Evolutionary conservation across 768 basidiomycete genomes (phyloP).

Genomic region (Kwoniella heveanensis): DNA sequence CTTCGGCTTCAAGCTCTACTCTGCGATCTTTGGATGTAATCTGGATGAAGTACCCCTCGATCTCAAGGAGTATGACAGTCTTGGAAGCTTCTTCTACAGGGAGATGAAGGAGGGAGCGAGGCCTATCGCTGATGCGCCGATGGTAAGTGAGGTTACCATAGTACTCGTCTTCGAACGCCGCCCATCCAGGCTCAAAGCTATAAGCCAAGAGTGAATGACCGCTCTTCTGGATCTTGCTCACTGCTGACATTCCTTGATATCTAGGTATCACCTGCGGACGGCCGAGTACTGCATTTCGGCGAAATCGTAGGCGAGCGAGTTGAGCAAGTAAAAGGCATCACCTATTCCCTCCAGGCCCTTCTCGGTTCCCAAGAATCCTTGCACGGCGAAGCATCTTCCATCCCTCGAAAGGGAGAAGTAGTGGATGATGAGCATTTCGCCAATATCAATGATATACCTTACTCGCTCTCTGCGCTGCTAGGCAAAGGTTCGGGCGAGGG

Average conservation of each 20-base stretch:
- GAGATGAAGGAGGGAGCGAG: constrained; percentile 77
- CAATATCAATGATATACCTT: constrained; percentile 94
- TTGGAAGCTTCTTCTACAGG: constrained; percentile 97
- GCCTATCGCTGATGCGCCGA: constrained; percentile 70
- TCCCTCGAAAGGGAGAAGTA: constrained; percentile 23
- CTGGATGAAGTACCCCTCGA: constrained; percentile 81
- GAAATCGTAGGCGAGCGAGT: constrained; percentile 75
- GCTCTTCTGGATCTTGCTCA: not conserved
- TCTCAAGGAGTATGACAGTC: constrained; percentile 73
- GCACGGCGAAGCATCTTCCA: constrained; percentile 33
- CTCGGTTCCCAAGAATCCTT: constrained; percentile 63
- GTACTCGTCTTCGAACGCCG: too few relatives aligned
- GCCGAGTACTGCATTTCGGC: constrained; percentile 88
- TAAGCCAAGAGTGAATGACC: too few relatives aligned
- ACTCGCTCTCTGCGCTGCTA: constrained; percentile 86
- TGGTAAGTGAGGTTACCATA: constrained; percentile 61
- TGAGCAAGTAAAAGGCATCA: constrained; percentile 97
- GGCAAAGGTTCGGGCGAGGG: constrained; percentile 57
- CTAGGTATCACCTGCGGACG: constrained; percentile 92
- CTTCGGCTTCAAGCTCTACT: constrained; percentile 80
- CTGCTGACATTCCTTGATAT: not conserved
- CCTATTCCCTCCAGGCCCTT: constrained; percentile 86
- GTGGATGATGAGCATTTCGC: constrained; percentile 90
- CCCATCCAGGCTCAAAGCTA: not conserved
- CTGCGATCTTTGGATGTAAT: constrained; percentile 88